Evolutionary conservation across 306 rosid genomes (phyloP).

Genomic region (Sphenostylis stenocarpa): DNA sequence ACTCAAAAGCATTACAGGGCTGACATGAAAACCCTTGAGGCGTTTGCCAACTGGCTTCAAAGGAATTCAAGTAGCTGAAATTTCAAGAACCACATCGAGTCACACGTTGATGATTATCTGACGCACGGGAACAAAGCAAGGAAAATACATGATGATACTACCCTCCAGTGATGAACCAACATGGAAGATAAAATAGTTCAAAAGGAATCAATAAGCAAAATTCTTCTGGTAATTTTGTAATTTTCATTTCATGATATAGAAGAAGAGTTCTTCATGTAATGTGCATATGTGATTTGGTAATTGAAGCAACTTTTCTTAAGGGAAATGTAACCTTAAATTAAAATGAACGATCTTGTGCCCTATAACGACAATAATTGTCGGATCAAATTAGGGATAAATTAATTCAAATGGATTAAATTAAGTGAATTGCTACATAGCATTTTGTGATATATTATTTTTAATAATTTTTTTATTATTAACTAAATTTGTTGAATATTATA

Average conservation of each 20-base stretch:
- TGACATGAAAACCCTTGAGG: conserved; percentile 82
- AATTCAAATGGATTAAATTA: neutral
- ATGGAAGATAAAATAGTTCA: conserved; percentile 38
- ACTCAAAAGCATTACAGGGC: conserved; percentile 94
- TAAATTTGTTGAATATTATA: neutral
- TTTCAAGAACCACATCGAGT: conserved; percentile 6
- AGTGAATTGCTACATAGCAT: neutral
- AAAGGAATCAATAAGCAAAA: conserved; percentile 47
- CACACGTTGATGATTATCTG: conserved; percentile 21
- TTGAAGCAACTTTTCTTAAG: conserved; percentile 28
- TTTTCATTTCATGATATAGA: conserved; percentile 39
- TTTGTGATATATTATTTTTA: neutral
- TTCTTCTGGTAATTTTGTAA: conserved; percentile 43
- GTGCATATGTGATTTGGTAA: conserved; percentile 23
- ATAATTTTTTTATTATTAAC: neutral
- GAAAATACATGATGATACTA: conserved; percentile 5
- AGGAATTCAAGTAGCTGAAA: conserved; percentile 34
- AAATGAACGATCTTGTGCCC: neutral
- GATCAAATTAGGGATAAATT: neutral
- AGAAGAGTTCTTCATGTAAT: conserved; percentile 26
- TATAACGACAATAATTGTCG: neutral
- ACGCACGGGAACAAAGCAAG: neutral
- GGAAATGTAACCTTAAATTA: conserved; percentile 11
- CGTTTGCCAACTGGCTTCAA: conserved; percentile 72
- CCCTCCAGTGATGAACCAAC: conserved; percentile 22